Evolutionary conservation across 805 yeast species (phyloP).

Genomic region (Metschnikowia arizonensis): DNA sequence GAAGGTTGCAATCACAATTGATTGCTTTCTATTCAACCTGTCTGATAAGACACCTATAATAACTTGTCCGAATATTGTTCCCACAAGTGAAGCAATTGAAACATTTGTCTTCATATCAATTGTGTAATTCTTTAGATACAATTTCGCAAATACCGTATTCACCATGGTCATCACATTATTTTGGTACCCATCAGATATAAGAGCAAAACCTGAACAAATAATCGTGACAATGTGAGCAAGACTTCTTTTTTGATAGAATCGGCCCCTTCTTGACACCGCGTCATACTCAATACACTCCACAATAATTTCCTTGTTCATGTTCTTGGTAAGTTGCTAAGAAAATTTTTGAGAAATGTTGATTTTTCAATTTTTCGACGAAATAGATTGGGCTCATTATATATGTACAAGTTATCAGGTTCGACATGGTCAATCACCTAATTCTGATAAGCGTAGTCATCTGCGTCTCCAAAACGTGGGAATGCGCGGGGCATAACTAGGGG

Average conservation of each 20-base stretch:
- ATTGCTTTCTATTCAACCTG: conserved; percentile 64
- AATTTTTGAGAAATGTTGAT: background rate
- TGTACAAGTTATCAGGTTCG: background rate
- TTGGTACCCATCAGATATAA: conserved; percentile 75
- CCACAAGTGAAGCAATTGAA: conserved; percentile 64
- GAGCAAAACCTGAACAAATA: conserved; percentile 68
- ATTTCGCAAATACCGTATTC: conserved; percentile 50
- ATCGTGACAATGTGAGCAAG: conserved; percentile 41
- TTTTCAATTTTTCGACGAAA: background rate
- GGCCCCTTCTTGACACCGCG: conserved; percentile 26
- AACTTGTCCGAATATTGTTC: conserved; percentile 71
- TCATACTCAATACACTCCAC: conserved; percentile 28
- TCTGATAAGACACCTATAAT: conserved; percentile 61
- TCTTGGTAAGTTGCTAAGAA: background rate
- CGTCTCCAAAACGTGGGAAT: conserved; percentile 1
- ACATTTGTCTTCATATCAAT: conserved; percentile 56
- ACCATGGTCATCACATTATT: conserved; percentile 70
- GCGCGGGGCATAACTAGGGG: conserved; percentile 1
- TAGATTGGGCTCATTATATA: background rate
- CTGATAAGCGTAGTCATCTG: conserved; percentile 2
- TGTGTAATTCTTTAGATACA: conserved; percentile 40
- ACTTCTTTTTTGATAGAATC: conserved; percentile 24
- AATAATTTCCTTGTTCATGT: conserved; percentile 1
- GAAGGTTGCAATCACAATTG: conserved; percentile 61
- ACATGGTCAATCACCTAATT: background rate